A percentile compares a stretch with the other conserved stretches of the same genome.
Conservation (phyloP, 768 basidiomycete genomes). For the Pisolithus marmoratus region DNA sequence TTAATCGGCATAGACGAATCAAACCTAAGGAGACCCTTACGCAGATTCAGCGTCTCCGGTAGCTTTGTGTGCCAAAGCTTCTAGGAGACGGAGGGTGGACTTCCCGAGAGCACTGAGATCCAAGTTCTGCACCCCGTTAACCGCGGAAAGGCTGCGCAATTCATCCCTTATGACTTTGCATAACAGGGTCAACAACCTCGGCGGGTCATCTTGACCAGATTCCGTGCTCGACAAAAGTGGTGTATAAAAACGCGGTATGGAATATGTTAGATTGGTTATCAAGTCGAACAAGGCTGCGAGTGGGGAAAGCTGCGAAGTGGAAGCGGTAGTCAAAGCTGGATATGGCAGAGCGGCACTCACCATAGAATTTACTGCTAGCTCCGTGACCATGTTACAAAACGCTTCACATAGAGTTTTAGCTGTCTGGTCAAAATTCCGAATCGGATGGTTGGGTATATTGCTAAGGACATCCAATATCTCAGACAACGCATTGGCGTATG, state of each 20-base stretch:
- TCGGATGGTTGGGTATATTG: constrained; percentile 13
- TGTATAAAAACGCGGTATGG: constrained; percentile 43
- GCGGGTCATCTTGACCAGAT: constrained; percentile 20
- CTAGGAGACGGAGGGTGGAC: constrained; percentile 44
- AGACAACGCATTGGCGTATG: constrained; percentile 40
- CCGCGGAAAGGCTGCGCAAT: constrained; percentile 29
- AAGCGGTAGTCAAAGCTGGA: constrained; percentile 1
- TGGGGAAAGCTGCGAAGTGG: constrained; percentile 34
- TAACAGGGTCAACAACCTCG: constrained; percentile 35
- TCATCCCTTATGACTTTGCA: constrained; percentile 38
- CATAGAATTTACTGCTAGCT: constrained; percentile 32
- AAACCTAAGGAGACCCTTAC: constrained; percentile 17
- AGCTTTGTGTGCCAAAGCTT: constrained; percentile 46
- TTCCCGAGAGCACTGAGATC: constrained; percentile 30
- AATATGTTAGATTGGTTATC: constrained; percentile 39
- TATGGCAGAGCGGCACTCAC: constrained; percentile 29
- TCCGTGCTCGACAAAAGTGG: constrained; percentile 29
- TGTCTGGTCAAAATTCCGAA: constrained; percentile 14
- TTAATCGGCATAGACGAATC: not conserved
- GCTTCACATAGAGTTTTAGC: constrained; percentile 28
- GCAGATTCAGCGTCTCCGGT: constrained; percentile 37
- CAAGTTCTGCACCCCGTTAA: constrained; percentile 17
- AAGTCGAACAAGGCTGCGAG: constrained; percentile 51
- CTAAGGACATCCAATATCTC: constrained; percentile 29
- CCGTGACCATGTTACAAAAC: constrained; percentile 35